A percentile compares a stretch with the other conserved stretches of the same genome.
Conservation (phyloP, 2,329 filamentous ascomycete species). For the Paracoccidioides brasiliensis region DNA sequence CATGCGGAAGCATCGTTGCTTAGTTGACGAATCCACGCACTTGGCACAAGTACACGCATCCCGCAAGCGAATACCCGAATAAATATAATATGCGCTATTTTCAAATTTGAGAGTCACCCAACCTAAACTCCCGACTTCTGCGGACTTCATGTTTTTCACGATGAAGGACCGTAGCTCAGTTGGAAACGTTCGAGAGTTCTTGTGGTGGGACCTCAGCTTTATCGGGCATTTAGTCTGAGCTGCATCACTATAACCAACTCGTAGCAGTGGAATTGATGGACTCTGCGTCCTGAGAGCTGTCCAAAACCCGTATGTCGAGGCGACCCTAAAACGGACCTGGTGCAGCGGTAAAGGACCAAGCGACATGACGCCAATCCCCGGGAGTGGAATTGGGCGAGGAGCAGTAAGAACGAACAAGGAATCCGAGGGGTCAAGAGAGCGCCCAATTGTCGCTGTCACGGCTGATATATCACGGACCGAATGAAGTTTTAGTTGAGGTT, state of each 20-base stretch:
- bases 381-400: background rate
- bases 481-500: no score
- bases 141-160: background rate
- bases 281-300: background rate
- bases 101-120: no score
- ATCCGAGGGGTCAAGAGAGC: background rate
- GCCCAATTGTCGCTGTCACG: background rate
- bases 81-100: background rate
- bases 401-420: background rate
- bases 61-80: slow-evolving; percentile 27
- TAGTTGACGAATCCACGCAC: slow-evolving; percentile 46
- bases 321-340: slow-evolving; percentile 1
- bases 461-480: no score
- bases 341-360: background rate
- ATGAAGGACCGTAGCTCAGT: background rate
- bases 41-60: slow-evolving; percentile 42
- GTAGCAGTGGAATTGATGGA: background rate
- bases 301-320: background rate
- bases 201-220: background rate
- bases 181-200: no score
- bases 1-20: slow-evolving; percentile 51
- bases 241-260: background rate
- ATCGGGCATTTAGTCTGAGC: background rate
- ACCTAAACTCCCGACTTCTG: background rate
- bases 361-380: background rate